Base-by-base conservation (phyloP, 768 basidiomycete genomes). In the Russula sp. region DNA sequence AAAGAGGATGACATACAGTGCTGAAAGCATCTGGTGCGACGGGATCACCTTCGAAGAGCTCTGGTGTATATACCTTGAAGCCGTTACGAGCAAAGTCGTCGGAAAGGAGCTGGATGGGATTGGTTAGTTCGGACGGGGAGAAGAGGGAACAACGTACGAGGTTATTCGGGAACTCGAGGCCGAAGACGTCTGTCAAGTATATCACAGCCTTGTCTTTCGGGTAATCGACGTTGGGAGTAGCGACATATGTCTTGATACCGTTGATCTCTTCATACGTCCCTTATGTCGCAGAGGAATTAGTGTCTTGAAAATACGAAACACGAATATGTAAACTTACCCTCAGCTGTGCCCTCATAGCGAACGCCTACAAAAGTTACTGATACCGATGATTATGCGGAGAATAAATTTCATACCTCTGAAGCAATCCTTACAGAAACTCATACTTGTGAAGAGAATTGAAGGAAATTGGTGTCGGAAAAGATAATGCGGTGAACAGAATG, bases 391-490 rank as follows among this genome's bases (percentile, higher is more conserved):
- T 10, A 22, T 18, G 14, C 20, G 3, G 24, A 55, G 28, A 24
- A 52, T 10, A 14, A 30, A 22, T 38, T n/a, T 59, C 74, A 46
- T 59, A 83, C 86, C 84, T 71, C 77, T 77, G 60, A 85, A 63
- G 63, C 86, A 88, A 68, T 87, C 72, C 62, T 78, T 75, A 74
- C 84, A 84, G 66, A 83, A 75, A 73, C 79, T 80, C 83, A 84
- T 84, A 53, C 6, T 38, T 34, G 52, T 20, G 28, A 26, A 20
- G 34, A 3, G 13, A 22, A 28, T 8, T 16, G 52, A 26, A 44
- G 14, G 42, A 48, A 48, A 30, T 7, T 20, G 40, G 36, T 14
- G 18, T 32, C 20, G 7, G 18, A 16, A 30, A 30, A 9, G 50
- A 52, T 30, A 32, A 30, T 10, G 50, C 4, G 28, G 28, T 22